phyloP scores from a whole-genome alignment of 1,139 yeast genomes.

The Kluyveromyces sp. region DNA sequence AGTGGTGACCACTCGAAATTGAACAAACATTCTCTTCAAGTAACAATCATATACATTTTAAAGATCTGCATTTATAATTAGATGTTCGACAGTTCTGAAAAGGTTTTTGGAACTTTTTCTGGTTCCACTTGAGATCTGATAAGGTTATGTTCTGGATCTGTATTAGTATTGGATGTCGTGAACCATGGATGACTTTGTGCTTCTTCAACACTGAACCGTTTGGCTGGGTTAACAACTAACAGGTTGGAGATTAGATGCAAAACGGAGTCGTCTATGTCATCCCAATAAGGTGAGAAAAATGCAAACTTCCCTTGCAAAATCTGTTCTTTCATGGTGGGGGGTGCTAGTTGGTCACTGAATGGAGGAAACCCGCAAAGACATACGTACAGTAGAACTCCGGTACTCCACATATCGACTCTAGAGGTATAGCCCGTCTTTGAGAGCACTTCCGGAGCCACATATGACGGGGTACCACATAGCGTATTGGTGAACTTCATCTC shows the following conservation, averaged over 20 bases:
- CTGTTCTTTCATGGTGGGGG: constrained; percentile 72
- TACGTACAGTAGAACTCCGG: constrained; percentile 68
- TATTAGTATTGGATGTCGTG: constrained; percentile 11
- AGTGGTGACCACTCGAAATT: constrained; percentile 40
- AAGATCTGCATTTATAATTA: constrained; percentile 1
- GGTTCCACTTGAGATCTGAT: constrained; percentile 22
- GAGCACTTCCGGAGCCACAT: constrained; percentile 75
- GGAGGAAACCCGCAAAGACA: constrained; percentile 84
- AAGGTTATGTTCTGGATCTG: constrained; percentile 15
- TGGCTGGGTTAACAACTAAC: constrained; percentile 50
- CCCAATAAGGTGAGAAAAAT: constrained; percentile 78
- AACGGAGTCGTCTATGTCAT: constrained; percentile 55
- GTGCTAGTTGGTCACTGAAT: constrained; percentile 72
- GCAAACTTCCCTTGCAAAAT: constrained; percentile 61
- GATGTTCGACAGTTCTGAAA: constrained; percentile 25
- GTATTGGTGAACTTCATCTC: constrained; percentile 69
- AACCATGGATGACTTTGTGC: constrained; percentile 59
- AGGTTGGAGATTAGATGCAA: constrained; percentile 59
- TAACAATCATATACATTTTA: not conserved
- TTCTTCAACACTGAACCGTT: constrained; percentile 45
- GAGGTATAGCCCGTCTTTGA: constrained; percentile 54
- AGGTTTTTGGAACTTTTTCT: constrained; percentile 27
- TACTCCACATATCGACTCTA: constrained; percentile 74
- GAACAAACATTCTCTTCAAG: not conserved
- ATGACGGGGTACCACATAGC: constrained; percentile 77